Evolutionary conservation across 2,329 filamentous ascomycete species (phyloP).

Genomic region (Cordyceps cateniannulata): DNA sequence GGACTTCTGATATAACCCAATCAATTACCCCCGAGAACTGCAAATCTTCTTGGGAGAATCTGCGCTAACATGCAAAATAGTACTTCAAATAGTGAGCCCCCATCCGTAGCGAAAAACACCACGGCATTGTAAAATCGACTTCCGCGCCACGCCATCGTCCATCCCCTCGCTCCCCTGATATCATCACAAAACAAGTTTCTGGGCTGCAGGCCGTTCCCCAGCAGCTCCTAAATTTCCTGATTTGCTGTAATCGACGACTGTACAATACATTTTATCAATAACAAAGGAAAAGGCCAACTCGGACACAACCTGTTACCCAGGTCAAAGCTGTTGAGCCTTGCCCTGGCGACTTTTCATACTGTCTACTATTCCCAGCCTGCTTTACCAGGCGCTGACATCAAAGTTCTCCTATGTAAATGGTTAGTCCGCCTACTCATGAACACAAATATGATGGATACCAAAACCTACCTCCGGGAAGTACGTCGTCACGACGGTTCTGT

Average conservation of each 20-base stretch:
- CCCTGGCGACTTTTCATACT: not conserved
- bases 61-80: not conserved
- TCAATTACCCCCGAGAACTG: not conserved
- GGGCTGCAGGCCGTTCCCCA: not conserved
- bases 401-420: slow-evolving; percentile 71
- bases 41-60: not conserved
- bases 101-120: not conserved
- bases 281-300: slow-evolving; percentile 1
- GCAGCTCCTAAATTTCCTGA: slow-evolving; percentile 1
- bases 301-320: not conserved
- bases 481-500: slow-evolving; percentile 92
- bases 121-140: not conserved
- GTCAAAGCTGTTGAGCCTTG: not conserved
- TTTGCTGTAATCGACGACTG: not conserved
- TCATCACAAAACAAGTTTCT: not conserved
- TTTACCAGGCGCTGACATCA: slow-evolving; percentile 82
- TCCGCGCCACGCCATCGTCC: not conserved
- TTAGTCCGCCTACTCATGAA: slow-evolving; percentile 23
- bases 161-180: not conserved
- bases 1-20: slow-evolving; percentile 65
- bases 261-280: slow-evolving; percentile 11
- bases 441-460: not conserved
- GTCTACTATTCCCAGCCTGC: not conserved
- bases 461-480: slow-evolving; percentile 81
- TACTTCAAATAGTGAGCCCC: not conserved